These are phyloP conservation scores for Phytopythium cucurbitacearum DNA, from an alignment of 352 stramenopile species.

Conservation along the genomic window DNA sequence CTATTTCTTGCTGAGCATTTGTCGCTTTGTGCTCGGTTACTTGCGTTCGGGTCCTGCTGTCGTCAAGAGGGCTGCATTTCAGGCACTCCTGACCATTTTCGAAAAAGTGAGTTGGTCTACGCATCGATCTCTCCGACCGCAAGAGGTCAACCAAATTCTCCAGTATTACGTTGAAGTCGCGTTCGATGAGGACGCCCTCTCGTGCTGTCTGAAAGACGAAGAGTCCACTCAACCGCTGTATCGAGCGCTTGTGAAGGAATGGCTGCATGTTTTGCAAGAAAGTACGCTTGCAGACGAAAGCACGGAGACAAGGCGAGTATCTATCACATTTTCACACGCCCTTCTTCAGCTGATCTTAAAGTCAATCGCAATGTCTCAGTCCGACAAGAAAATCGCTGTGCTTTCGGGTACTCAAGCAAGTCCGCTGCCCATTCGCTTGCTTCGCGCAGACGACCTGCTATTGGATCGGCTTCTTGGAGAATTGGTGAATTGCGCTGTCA, in stretches of 20 bases:
- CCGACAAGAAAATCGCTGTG: too few species aligned
- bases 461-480: constrained; percentile 38
- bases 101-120: constrained; percentile 53
- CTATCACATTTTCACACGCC: constrained; percentile 44
- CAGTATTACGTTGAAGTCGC: constrained; percentile 50
- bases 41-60: constrained; percentile 33
- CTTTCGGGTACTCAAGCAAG: not conserved
- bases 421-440: constrained; percentile 10
- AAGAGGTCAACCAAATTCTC: constrained; percentile 42
- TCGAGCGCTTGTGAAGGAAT: constrained; percentile 42
- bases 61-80: constrained; percentile 53
- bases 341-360: constrained; percentile 68
- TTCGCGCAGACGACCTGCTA: constrained; percentile 32
- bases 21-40: constrained; percentile 45
- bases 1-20: constrained; percentile 52
- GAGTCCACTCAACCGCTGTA: constrained; percentile 25
- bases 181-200: constrained; percentile 46
- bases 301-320: constrained; percentile 33
- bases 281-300: constrained; percentile 33
- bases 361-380: constrained; percentile 40
- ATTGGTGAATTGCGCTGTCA: constrained; percentile 29
- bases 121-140: constrained; percentile 23
- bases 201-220: not conserved
- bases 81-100: constrained; percentile 43
- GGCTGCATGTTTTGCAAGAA: constrained; percentile 46